Percentiles rank a stretch among this genome's conserved stretches.
These are phyloP conservation scores for Russula earlei DNA, from an alignment of 768 basidiomycete species.

Conservation along the genomic window DNA sequence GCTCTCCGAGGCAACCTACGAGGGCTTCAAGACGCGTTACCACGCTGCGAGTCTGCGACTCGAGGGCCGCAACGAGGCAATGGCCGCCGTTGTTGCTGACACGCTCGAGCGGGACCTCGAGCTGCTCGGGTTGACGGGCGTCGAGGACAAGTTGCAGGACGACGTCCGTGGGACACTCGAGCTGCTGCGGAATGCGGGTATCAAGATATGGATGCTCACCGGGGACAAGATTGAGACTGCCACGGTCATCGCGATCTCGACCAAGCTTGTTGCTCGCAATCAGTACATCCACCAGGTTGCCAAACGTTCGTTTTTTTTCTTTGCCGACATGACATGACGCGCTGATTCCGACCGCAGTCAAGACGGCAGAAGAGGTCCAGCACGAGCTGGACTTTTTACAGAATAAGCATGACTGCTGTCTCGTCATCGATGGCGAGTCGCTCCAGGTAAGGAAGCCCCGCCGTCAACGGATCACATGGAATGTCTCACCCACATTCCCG, in stretches of 20 bases:
- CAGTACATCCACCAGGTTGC: conserved; percentile 97
- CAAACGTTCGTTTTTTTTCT: conserved; percentile 39
- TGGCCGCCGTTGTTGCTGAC: conserved; percentile 62
- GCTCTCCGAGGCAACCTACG: conserved; percentile 58
- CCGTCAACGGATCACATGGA: not conserved
- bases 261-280: conserved; percentile 88
- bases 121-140: conserved; percentile 94
- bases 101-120: conserved; percentile 85
- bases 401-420: conserved; percentile 91
- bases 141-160: conserved; percentile 97
- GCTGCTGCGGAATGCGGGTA: conserved; percentile 89
- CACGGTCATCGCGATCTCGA: conserved; percentile 94
- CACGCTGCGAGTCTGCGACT: conserved; percentile 71
- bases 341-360: conserved; percentile 43
- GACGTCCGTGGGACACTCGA: conserved; percentile 93
- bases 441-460: conserved; percentile 63
- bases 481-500: not conserved
- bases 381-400: conserved; percentile 90
- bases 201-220: conserved; percentile 92
- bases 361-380: conserved; percentile 71
- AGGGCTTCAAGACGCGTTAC: conserved; percentile 60
- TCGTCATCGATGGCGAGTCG: conserved; percentile 97
- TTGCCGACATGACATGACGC: not conserved
- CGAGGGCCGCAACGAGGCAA: conserved; percentile 75
- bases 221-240: conserved; percentile 99